These are phyloP conservation scores for Panicum virgatum DNA, from an alignment of 202 grass and related monocot species.

Conservation along the genomic window DNA sequence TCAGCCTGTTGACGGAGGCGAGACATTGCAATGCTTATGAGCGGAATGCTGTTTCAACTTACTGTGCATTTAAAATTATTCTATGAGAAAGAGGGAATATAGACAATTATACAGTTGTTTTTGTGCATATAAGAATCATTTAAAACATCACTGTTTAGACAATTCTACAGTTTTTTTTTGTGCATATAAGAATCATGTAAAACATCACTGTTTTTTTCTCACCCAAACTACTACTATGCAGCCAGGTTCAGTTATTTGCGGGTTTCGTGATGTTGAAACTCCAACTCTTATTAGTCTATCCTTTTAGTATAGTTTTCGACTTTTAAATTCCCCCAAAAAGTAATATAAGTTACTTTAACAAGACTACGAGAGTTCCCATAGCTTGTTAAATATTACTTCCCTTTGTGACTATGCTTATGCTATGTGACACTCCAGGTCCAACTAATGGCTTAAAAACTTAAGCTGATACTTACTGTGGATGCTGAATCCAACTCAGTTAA, in stretches of 20 bases:
- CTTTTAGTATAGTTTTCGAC: background rate
- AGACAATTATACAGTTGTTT: background rate
- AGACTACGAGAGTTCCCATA: background rate
- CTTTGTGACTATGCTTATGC: conserved; percentile 23
- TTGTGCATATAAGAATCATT: background rate
- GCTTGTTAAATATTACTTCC: conserved; percentile 12
- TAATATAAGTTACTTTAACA: background rate
- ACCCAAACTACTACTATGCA: background rate
- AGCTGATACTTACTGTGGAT: conserved; percentile 5
- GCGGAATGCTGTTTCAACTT: background rate
- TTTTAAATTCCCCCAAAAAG: background rate
- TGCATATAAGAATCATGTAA: background rate
- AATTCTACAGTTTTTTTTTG: background rate
- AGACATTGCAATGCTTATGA: background rate
- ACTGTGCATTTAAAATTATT: background rate
- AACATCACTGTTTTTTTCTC: background rate
- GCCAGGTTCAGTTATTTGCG: background rate
- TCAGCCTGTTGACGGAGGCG: background rate
- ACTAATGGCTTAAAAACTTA: conserved; percentile 31
- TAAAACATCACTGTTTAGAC: background rate
- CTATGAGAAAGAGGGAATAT: background rate
- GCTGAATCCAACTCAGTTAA: conserved; percentile 13
- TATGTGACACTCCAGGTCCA: conserved; percentile 23
- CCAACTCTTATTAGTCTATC: background rate
- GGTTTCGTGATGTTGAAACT: background rate